Base-by-base conservation (phyloP, 1,284 basidiomycete species). In the Chondrostereum purpureum region DNA sequence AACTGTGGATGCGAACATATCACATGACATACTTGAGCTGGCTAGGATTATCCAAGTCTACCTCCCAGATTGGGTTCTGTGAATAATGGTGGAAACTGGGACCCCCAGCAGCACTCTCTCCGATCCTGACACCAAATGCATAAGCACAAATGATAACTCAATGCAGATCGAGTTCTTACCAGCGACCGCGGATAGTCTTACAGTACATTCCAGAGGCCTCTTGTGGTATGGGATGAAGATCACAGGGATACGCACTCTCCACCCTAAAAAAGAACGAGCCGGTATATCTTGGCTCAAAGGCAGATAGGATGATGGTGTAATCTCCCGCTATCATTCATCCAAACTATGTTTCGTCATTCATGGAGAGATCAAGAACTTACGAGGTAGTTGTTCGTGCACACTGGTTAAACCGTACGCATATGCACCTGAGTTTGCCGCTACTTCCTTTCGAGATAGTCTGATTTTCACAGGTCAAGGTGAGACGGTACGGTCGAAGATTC, bases 171-270 rank as follows among this genome's bases (percentile, higher is more conserved):
- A 3, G 16, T 64, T 77, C 77, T 48, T 54, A 88, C 92, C 92
- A 95, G 42, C 68, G 62, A 1, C 85, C 88, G 16, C 67, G 72
- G 3, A 88, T 53, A 0, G 71, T 61, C 50, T 88, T 83, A 22
- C 67, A 68, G 58, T 85, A 95, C 92, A 96, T 91, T 1, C 93
- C 93, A 0, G 92, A 90, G 0, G 91, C 92, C 64, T 97, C 93
- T 46, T 83, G 80, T 0, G 87, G 84, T 52, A 98, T 94, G 1
- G 83, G 68, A 50, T 78, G 81, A 46, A 93, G 64, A 35, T 83
- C 77, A 43, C 85, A 73, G n/a, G 76, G 73, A 16, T 66, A 57
- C 0, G 80, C 73, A 39, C 82, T 80, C 43, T 88, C 79, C 2
- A 89, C 63, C 16, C 66, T 66, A 17, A 96, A 61, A 0, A 68